These are phyloP conservation scores for Canna indica DNA, from an alignment of 176 grass and related monocot species.

Conservation along the genomic window DNA sequence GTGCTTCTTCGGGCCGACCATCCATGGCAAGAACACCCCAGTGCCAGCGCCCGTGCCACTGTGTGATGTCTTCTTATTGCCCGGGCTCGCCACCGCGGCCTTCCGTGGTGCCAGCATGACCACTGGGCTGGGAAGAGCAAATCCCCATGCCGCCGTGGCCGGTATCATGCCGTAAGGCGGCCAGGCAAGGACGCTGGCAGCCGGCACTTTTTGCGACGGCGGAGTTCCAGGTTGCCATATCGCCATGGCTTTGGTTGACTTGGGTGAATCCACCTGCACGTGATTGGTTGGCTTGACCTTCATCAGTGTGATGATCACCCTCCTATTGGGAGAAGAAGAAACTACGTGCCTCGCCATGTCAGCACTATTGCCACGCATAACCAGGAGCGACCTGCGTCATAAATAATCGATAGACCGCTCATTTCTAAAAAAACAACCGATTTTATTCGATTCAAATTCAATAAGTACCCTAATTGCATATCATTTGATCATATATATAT, in stretches of 20 bases:
- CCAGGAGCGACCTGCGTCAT: conserved; percentile 63
- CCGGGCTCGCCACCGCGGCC: conserved; percentile 35
- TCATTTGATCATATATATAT: too few species aligned
- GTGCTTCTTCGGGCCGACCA: conserved; percentile 73
- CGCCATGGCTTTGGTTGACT: background rate
- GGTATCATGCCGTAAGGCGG: conserved; percentile 21
- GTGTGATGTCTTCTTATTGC: conserved; percentile 42
- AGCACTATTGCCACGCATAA: conserved; percentile 96
- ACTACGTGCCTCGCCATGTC: conserved; percentile 92
- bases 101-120: conserved; percentile 52
- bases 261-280: conserved; percentile 13
- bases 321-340: conserved; percentile 63
- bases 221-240: background rate
- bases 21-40: conserved; percentile 96
- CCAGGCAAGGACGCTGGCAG: background rate
- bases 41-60: conserved; percentile 36
- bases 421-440: too few species aligned
- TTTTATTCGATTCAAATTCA: too few species aligned
- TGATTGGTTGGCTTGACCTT: conserved; percentile 46
- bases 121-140: conserved; percentile 49
- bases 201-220: background rate
- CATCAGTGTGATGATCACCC: conserved; percentile 81
- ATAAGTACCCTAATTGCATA: too few species aligned
- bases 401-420: too few species aligned
- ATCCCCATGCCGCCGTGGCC: conserved; percentile 41